These are phyloP conservation scores for Debaryomycetaceae sp. DNA, from an alignment of 1,139 yeast species.

Conservation along the genomic window DNA sequence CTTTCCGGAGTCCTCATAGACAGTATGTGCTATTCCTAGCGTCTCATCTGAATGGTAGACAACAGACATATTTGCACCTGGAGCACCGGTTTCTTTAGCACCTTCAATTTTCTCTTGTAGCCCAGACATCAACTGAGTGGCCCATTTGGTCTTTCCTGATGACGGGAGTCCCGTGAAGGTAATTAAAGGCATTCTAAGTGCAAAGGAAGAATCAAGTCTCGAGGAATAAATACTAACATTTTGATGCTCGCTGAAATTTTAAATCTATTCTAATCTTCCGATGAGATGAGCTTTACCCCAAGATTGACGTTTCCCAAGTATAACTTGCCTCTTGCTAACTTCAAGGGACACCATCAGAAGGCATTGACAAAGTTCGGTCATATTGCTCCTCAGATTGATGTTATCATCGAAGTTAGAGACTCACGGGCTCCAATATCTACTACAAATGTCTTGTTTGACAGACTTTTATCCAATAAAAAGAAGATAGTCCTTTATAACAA, in stretches of 20 bases:
- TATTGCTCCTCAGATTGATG: slow-evolving; percentile 75
- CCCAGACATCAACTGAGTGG: slow-evolving; percentile 47
- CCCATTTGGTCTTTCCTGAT: slow-evolving; percentile 80
- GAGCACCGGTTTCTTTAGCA: slow-evolving; percentile 32
- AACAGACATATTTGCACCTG: slow-evolving; percentile 57
- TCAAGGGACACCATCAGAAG: slow-evolving; percentile 87
- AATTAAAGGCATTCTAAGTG: slow-evolving; percentile 71
- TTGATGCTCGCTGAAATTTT: background rate
- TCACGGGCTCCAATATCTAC: slow-evolving; percentile 86
- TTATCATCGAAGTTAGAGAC: slow-evolving; percentile 82
- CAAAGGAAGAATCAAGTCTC: background rate
- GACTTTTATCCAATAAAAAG: slow-evolving; percentile 56
- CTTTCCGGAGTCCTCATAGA: slow-evolving; percentile 62
- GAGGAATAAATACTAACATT: background rate
- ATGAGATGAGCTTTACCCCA: slow-evolving; percentile 41
- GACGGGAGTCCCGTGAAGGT: slow-evolving; percentile 82
- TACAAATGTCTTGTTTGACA: slow-evolving; percentile 75
- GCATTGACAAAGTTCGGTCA: slow-evolving; percentile 71
- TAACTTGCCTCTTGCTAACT: slow-evolving; percentile 68
- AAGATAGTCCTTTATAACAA: slow-evolving; percentile 68
- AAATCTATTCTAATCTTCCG: background rate
- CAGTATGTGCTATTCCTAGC: slow-evolving; percentile 66
- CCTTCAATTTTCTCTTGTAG: slow-evolving; percentile 48
- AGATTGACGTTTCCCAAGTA: slow-evolving; percentile 60
- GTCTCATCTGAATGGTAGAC: slow-evolving; percentile 74